phyloP scores from a whole-genome alignment of 805 yeast genomes.

The Hermanozyma aechmeae region DNA sequence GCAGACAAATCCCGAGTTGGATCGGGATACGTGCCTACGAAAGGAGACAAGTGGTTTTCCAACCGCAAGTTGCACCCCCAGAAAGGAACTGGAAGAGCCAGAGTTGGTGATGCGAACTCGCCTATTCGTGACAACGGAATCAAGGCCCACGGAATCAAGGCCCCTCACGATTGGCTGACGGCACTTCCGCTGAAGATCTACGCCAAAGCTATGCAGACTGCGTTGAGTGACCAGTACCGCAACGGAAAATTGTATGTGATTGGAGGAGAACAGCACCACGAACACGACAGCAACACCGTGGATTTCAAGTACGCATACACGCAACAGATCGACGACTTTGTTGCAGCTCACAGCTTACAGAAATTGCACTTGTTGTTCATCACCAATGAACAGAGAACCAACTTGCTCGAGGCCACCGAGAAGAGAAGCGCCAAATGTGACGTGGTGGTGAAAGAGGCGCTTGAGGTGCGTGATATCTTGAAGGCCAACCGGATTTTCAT shows the following conservation, averaged over 20 bases:
- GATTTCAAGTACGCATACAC: constrained; percentile 33
- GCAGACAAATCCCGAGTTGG: constrained; percentile 87
- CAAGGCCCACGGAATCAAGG: constrained; percentile 78
- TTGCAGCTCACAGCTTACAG: constrained; percentile 38
- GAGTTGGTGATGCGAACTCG: constrained; percentile 93
- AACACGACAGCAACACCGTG: constrained; percentile 11
- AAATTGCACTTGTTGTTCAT: constrained; percentile 58
- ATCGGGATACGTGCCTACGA: constrained; percentile 75
- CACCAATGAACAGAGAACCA: constrained; percentile 49
- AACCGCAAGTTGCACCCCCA: constrained; percentile 78
- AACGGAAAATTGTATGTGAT: constrained; percentile 63
- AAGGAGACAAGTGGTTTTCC: constrained; percentile 79
- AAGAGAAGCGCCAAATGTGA: constrained; percentile 45
- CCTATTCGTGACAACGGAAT: constrained; percentile 89
- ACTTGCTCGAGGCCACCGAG: constrained; percentile 53
- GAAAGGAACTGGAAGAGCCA: constrained; percentile 91
- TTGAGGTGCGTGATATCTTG: constrained; percentile 75
- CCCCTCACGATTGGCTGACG: constrained; percentile 84
- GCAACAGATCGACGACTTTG: constrained; percentile 41
- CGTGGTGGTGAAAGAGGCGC: constrained; percentile 64
- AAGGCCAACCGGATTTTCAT: constrained; percentile 70
- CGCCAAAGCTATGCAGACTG: constrained; percentile 67
- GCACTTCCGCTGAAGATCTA: constrained; percentile 67
- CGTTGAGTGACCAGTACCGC: constrained; percentile 73
- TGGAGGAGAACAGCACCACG: constrained; percentile 37